Evolutionary conservation across 129 eudicot species (phyloP).

Genomic region (Oenanthe sinensis): DNA sequence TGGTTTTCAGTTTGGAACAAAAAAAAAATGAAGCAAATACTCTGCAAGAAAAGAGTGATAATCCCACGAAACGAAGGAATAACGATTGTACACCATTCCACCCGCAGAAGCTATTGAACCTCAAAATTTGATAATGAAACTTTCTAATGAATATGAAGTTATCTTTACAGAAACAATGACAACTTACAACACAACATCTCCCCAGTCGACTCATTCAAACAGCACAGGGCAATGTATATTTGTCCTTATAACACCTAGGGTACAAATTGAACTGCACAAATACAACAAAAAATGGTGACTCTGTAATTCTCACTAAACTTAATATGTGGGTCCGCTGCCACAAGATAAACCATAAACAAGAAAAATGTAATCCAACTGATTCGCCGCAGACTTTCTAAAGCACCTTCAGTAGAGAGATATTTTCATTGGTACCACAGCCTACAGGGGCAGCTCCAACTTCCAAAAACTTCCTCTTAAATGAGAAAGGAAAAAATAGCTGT

Average conservation of each 20-base stretch:
- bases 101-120: background rate
- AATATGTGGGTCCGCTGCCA: background rate
- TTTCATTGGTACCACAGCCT: background rate
- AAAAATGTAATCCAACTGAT: background rate
- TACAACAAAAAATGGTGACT: background rate
- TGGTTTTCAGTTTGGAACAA: background rate
- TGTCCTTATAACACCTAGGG: background rate
- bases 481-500: background rate
- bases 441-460: background rate
- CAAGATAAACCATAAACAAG: conserved; percentile 4
- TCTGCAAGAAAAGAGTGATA: background rate
- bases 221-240: background rate
- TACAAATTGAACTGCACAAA: conserved; percentile 1
- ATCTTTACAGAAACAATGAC: conserved; percentile 20
- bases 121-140: background rate
- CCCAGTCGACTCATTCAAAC: background rate
- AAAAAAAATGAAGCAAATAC: background rate
- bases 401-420: background rate
- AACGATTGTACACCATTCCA: background rate
- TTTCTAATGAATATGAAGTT: conserved; percentile 10
- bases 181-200: conserved; percentile 1
- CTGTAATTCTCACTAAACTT: background rate
- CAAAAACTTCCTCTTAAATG: background rate
- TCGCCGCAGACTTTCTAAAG: background rate
- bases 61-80: background rate